These are phyloP conservation scores for Prillingera fragicola DNA, from an alignment of 1,284 basidiomycete genomes.

Conservation along the genomic window DNA sequence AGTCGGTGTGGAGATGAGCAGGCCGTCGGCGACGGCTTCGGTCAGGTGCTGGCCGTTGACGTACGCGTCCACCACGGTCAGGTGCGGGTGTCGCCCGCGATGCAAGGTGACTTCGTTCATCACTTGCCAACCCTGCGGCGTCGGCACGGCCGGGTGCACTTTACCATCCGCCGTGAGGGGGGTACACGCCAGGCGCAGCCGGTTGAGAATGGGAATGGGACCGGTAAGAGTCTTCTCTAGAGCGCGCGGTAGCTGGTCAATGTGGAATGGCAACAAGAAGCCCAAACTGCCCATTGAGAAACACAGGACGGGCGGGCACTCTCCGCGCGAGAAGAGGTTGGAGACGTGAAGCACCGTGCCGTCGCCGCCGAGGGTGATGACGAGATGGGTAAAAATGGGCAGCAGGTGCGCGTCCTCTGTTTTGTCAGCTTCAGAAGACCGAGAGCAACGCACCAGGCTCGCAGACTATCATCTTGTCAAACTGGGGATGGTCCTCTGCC, in stretches of 20 bases:
- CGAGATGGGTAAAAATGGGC: constrained; percentile 59
- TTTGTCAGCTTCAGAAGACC: background rate
- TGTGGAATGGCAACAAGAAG: constrained; percentile 82
- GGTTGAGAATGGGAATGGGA: constrained; percentile 60
- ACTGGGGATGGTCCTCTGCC: constrained; percentile 32
- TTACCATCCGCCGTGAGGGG: constrained; percentile 62
- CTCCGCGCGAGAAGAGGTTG: constrained; percentile 74
- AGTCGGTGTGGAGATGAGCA: constrained; percentile 92
- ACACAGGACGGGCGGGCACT: constrained; percentile 89
- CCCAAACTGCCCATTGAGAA: constrained; percentile 96
- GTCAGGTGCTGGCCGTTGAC: constrained; percentile 95
- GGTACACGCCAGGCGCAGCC: constrained; percentile 78
- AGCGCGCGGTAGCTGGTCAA: constrained; percentile 56
- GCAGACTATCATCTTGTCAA: constrained; percentile 31
- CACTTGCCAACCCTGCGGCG: constrained; percentile 73
- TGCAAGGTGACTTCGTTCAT: constrained; percentile 97
- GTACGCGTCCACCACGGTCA: constrained; percentile 89
- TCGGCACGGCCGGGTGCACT: constrained; percentile 40
- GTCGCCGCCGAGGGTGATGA: constrained; percentile 89
- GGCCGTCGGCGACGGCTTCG: constrained; percentile 80
- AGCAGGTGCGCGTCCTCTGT: constrained; percentile 24
- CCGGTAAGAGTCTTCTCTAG: constrained; percentile 61
- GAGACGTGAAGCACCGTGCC: constrained; percentile 94
- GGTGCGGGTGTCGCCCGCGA: constrained; percentile 81
- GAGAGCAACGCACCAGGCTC: constrained; percentile 1